Evolutionary conservation across 2,329 filamentous ascomycete species (phyloP).

Genomic region (Dactylellina cionopaga): DNA sequence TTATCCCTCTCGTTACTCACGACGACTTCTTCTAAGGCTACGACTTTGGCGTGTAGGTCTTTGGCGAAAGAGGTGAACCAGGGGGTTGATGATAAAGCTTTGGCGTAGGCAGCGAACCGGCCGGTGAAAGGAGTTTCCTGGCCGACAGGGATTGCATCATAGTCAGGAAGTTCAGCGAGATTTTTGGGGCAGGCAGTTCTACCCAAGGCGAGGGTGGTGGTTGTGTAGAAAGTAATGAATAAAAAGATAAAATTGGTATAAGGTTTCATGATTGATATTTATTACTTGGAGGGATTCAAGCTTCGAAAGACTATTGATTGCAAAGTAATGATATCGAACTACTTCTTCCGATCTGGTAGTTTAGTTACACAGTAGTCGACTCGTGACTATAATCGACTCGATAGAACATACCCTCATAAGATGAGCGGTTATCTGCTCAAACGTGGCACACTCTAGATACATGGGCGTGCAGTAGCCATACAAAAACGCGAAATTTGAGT

Average conservation of each 20-base stretch:
- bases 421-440: too few species aligned
- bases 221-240: not conserved
- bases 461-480: too few species aligned
- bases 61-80: slow-evolving; percentile 16
- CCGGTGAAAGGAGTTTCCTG: slow-evolving; percentile 5
- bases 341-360: too few species aligned
- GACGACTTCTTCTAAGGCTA: not conserved
- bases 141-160: not conserved
- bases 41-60: not conserved
- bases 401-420: too few species aligned
- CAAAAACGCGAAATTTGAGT: too few species aligned
- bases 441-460: too few species aligned
- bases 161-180: not conserved
- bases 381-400: too few species aligned
- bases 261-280: not conserved
- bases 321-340: too few species aligned
- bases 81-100: not conserved
- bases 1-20: not conserved
- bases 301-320: not conserved
- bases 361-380: too few species aligned
- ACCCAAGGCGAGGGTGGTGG: not conserved
- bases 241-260: not conserved
- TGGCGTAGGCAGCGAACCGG: slow-evolving; percentile 3
- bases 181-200: not conserved
- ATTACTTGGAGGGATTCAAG: not conserved